Evolutionary conservation across 257 asterid species (phyloP).

Genomic region (Gentiana dahurica): DNA sequence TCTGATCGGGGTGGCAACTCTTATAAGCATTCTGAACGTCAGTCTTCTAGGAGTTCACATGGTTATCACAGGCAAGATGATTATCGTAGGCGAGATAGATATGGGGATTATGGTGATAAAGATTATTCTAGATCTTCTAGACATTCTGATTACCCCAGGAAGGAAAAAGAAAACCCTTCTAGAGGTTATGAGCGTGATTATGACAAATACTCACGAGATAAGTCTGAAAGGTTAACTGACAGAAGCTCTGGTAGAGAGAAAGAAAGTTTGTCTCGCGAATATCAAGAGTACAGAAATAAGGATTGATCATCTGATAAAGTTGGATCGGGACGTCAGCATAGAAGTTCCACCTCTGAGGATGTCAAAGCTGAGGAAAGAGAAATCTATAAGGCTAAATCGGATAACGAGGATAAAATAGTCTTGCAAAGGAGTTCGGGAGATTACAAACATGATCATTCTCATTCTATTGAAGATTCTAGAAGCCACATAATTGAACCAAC

Average conservation of each 20-base stretch:
- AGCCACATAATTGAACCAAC: constrained; percentile 31
- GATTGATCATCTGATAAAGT: constrained; percentile 36
- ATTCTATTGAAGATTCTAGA: constrained; percentile 45
- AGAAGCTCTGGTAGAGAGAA: constrained; percentile 34
- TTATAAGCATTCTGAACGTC: constrained; percentile 46
- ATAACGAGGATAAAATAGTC: constrained; percentile 38
- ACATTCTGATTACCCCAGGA: constrained; percentile 31
- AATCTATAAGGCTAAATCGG: constrained; percentile 33
- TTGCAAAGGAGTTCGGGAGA: constrained; percentile 20
- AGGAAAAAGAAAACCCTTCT: constrained; percentile 40
- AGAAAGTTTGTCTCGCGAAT: constrained; percentile 12
- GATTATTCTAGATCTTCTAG: constrained; percentile 59
- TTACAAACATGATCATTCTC: constrained; percentile 17
- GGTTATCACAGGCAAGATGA: constrained; percentile 41
- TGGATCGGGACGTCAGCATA: constrained; percentile 50
- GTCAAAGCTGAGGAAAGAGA: constrained; percentile 21
- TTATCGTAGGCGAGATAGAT: constrained; percentile 43
- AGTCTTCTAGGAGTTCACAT: constrained; percentile 40
- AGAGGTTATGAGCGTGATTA: constrained; percentile 37
- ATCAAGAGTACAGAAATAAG: constrained; percentile 19
- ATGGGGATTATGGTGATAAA: constrained; percentile 51
- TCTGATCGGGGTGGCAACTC: constrained; percentile 45
- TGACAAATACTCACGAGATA: constrained; percentile 36
- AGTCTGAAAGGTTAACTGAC: constrained; percentile 35
- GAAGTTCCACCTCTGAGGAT: constrained; percentile 27